Conservation (phyloP, 2,329 filamentous ascomycete species). For the Fusarium proliferatum region DNA sequence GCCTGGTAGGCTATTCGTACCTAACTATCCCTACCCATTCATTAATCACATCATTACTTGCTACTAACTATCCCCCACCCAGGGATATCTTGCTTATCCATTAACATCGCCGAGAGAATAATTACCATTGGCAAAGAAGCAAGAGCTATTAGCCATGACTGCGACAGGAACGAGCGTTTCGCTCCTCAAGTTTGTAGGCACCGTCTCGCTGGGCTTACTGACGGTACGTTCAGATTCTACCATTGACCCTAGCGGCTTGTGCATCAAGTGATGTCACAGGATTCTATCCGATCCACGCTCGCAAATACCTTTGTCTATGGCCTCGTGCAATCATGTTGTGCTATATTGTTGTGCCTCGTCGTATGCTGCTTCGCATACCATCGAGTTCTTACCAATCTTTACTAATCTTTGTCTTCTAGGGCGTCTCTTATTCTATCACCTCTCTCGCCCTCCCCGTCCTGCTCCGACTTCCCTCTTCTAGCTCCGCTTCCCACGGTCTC, state of each 20-base stretch:
- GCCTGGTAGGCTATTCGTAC: background rate
- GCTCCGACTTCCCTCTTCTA: slow-evolving; percentile 81
- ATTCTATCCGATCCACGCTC: background rate
- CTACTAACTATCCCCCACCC: background rate
- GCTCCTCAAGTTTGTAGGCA: slow-evolving; percentile 91
- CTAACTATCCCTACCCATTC: background rate
- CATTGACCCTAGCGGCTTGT: background rate
- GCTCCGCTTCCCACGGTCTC: slow-evolving; percentile 76
- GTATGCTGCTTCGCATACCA: background rate
- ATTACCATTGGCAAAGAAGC: background rate
- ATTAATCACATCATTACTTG: slow-evolving; percentile 31
- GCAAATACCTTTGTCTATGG: background rate
- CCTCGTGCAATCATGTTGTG: background rate
- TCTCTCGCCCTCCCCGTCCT: slow-evolving; percentile 83
- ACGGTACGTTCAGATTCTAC: slow-evolving; percentile 70
- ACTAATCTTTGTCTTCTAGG: slow-evolving; percentile 63
- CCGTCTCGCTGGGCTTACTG: slow-evolving; percentile 85
- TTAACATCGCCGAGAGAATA: slow-evolving; percentile 5
- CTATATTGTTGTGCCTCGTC: background rate
- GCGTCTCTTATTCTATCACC: slow-evolving; percentile 86
- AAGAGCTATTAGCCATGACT: slow-evolving; percentile 61
- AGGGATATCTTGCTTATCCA: slow-evolving; percentile 1
- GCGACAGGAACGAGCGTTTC: slow-evolving; percentile 77
- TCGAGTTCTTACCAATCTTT: background rate
- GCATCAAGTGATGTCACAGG: slow-evolving; percentile 26